Base-by-base conservation (phyloP, 371 early-diverging fungal genomes). In the Mucor saturninus region DNA sequence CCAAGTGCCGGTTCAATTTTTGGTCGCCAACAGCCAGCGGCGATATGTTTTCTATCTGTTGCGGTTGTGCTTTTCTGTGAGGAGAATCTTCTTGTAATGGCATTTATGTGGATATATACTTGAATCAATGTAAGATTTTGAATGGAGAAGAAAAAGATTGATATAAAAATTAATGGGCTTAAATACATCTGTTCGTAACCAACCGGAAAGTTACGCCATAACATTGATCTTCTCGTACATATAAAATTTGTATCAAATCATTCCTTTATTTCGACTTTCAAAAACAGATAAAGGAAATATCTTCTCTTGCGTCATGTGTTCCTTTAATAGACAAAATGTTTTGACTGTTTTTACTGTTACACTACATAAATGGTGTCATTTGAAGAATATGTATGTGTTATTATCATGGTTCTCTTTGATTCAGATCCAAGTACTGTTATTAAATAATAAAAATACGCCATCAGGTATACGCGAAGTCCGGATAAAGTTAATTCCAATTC, bases 1-100 rank as follows among this genome's bases (percentile, higher is more conserved):
- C 71, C 28, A 70, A 37, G 35, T 70, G 71, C 10, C 71, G 49
- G 13, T 32, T 51, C 2, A 70, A 42, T 46, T 67, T 70, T 50
- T 70, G 71, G 38, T 70, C 71, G 26, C 70, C 70, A 10, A 69
- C 55, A 49, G 70, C 70, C 28, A 69, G 29, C 13, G 70, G 70
- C 1, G 70, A 60, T 13, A 69, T 35, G 13, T 54, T 21, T 30
- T 62, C 56, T 15, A 66, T 49, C 40, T 65, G 70, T 29, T 58
- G 57, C 13, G 69, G 65, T 11, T 54, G 51, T 15, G 39, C 31
- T 50, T 59, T 50, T 2, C 14, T 26, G 30, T 13, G 30, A 38
- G 57, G 45, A 21, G 30, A 43, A 4, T 15, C 15, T n/a, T 48
- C 35, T 7, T 43, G 29, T 5, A 2, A 45, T 30, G 46, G 4